phyloP scores from a whole-genome alignment of 306 rosid species.

The Dryas octopetala region DNA sequence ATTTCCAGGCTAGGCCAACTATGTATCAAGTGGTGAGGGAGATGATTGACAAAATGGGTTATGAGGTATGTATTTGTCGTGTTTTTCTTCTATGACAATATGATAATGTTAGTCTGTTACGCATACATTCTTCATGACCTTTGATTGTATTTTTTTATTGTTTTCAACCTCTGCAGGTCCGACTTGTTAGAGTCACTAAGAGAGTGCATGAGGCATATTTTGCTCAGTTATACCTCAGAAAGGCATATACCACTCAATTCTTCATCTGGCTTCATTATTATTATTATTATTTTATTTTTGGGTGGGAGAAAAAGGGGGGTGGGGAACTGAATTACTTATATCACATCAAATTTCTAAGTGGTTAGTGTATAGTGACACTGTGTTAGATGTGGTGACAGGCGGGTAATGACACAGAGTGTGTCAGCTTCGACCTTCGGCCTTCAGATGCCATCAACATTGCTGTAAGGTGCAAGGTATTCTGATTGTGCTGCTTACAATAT shows the following conservation, averaged over 20 bases:
- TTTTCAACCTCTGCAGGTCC: slow-evolving; percentile 57
- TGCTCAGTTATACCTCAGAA: slow-evolving; percentile 86
- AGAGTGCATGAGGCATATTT: slow-evolving; percentile 97
- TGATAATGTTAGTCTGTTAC: slow-evolving; percentile 22
- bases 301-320: background rate
- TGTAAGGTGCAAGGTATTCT: slow-evolving; percentile 85
- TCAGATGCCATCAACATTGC: slow-evolving; percentile 99
- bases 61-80: slow-evolving; percentile 56
- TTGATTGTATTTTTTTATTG: slow-evolving; percentile 17
- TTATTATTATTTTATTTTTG: background rate
- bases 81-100: slow-evolving; percentile 14
- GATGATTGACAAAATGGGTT: slow-evolving; percentile 94
- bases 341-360: background rate
- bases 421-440: slow-evolving; percentile 95
- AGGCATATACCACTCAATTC: slow-evolving; percentile 45
- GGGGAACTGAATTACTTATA: background rate
- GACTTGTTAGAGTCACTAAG: slow-evolving; percentile 79
- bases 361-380: background rate
- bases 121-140: slow-evolving; percentile 3
- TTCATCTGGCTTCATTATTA: slow-evolving; percentile 9
- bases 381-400: slow-evolving; percentile 44
- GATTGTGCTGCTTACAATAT: background rate
- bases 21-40: slow-evolving; percentile 91
- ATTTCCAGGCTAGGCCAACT: slow-evolving; percentile 89
- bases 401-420: slow-evolving; percentile 64